Base-by-base conservation (phyloP, 345 rosid genomes). In the Fremontodendron californicum region DNA sequence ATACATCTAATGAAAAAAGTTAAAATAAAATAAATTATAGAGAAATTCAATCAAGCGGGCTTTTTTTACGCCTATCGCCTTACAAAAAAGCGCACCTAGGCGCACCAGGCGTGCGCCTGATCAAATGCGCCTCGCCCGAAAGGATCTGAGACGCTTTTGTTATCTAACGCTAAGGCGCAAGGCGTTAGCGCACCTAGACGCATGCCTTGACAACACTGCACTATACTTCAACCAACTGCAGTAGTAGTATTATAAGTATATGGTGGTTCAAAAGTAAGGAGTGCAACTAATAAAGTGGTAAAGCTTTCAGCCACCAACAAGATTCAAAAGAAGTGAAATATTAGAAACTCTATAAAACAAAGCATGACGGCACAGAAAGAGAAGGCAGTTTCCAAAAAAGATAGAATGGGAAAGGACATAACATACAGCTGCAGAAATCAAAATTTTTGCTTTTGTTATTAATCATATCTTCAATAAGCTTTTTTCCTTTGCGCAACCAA, bases 401-500 rank as follows among this genome's bases (percentile, higher is more conserved):
- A 45, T n/a, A 51, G 31, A 77, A 27, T 72, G 15, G 39, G 78
- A 45, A 63, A 78, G 19, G 72, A 65, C 25, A 72, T 15, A 18
- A 82, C 89, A 78, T 89, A 95, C 99, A 51, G 79, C 85, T 80
- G 73, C 81, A 82, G 69, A 93, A 89, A 76, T 88, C 85, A 82
- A 90, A 85, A 9, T 79, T 80, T 46, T 85, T 88, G 79, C 68
- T 82, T 35, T 77, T 75, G 64, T 78, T 87, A 52, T 63, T 77
- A 33, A 91, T 72, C 84, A 84, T 96, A 15, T 93, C 98, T 83
- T 83, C 85, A 79, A 96, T 66, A 73, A 84, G 81, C 69, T 85
- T 89, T 88, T 86, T 96, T 37, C 79, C 85, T 82, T 86, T 92
- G 63, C 83, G 88, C 69, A 96, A 84, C 99, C 98, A 93, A n/a